Evolutionary conservation across 129 eudicot species (phyloP).

Genomic region (Logfia minima): DNA sequence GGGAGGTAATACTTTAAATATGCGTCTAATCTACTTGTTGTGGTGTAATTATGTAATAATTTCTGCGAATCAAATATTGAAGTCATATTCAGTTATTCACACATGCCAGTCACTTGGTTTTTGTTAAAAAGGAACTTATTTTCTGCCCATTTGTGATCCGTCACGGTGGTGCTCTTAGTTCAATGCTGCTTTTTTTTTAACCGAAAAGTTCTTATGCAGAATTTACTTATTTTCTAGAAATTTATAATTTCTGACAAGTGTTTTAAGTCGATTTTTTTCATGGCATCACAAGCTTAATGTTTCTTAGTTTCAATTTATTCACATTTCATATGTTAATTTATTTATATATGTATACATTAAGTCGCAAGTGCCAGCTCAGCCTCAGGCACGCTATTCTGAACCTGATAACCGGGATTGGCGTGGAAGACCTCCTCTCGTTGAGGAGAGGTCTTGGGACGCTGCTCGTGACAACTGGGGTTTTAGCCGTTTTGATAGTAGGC

Average conservation of each 20-base stretch:
- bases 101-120: background rate
- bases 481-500: conserved; percentile 60
- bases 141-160: background rate
- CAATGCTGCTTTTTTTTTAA: background rate
- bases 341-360: background rate
- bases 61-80: background rate
- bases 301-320: background rate
- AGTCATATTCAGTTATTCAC: background rate
- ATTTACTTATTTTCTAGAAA: background rate
- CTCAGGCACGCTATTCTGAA: conserved; percentile 76
- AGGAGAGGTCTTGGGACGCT: conserved; percentile 88
- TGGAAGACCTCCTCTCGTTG: conserved; percentile 63
- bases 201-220: background rate
- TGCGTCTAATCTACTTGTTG: background rate
- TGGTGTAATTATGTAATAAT: background rate
- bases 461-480: conserved; percentile 59
- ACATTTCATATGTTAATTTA: background rate
- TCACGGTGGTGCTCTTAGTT: background rate
- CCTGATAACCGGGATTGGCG: conserved; percentile 98
- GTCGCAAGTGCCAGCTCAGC: conserved; percentile 49
- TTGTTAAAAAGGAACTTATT: background rate
- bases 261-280: background rate
- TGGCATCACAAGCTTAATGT: background rate
- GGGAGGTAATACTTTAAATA: conserved; percentile 58
- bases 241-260: background rate